Base-by-base conservation (phyloP, 768 basidiomycete species). In the Hericium coralloides region DNA sequence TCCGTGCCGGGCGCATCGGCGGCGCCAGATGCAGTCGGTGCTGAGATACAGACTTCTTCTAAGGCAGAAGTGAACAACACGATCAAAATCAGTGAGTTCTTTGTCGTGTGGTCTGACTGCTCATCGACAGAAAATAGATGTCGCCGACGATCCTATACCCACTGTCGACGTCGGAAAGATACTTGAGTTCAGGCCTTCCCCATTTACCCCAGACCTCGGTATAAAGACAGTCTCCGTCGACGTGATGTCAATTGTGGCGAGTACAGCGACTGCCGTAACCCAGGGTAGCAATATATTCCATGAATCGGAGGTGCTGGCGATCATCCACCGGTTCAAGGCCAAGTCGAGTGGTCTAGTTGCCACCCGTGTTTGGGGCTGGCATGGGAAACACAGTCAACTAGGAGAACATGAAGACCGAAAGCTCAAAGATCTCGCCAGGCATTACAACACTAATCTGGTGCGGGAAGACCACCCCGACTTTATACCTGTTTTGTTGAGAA, bases 331-430 rank as follows among this genome's bases (percentile, higher is more conserved):
- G 14, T 76, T 72, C 22, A 92, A 91, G 68, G 79, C 79, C 0
- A 81, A 73, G 55, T 72, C 76, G n/a, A 83, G 69, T 37, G 84
- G 86, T 12, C 74, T 92, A 15, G 89, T 82, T 3, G 74, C 75
- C 23, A 90, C 85, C 5, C 77, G 75, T 20, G 78, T 92, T 17
- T 92, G 89, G 89, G 79, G 79, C 20, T 93, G 91, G 91, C 71
- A 73, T 17, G 91, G 91, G 0, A 80, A 76, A 54, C 73, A 73
- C 39, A 75, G 79, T 49, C 72, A 68, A 20, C 62, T 77, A 31
- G 80, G 79, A 1, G 83, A 85, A 50, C 73, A 71, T 49, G 91
- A 91, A 60, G 79, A 81, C 63, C 76, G 70, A 55, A 92, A 89
- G 65, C 63, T 89, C 38, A 73, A 78, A 43, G 89, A 91, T 53